Evolutionary conservation across 2,329 filamentous ascomycete species (phyloP).

Genomic region (Penicillium freii): DNA sequence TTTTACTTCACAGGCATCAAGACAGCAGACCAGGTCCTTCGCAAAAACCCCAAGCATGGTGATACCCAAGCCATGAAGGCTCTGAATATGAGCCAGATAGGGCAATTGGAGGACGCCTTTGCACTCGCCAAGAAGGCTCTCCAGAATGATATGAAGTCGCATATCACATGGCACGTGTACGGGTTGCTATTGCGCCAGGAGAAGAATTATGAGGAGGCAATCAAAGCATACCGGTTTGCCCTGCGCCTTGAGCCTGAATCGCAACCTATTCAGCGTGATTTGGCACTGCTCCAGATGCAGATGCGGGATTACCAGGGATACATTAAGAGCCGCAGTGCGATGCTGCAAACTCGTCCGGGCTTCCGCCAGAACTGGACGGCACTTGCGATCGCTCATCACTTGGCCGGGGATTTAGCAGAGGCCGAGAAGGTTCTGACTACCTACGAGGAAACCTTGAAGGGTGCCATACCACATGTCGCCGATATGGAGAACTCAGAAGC

Average conservation of each 20-base stretch:
- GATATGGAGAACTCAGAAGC: constrained; percentile 95
- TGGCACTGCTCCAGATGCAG: constrained; percentile 90
- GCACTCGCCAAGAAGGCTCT: constrained; percentile 86
- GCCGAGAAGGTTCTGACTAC: constrained; percentile 89
- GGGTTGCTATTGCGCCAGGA: constrained; percentile 86
- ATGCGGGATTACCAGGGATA: constrained; percentile 96
- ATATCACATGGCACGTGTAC: constrained; percentile 99
- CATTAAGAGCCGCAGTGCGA: constrained; percentile 79
- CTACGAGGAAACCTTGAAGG: constrained; percentile 91
- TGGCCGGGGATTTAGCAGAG: constrained; percentile 78
- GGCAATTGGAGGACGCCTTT: constrained; percentile 92
- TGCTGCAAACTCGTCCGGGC: constrained; percentile 80
- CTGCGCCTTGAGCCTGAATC: constrained; percentile 91
- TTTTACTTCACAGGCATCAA: constrained; percentile 67
- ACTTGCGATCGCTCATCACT: constrained; percentile 88
- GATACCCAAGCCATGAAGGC: constrained; percentile 99
- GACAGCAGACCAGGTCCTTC: constrained; percentile 91
- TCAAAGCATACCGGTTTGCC: constrained; percentile 98
- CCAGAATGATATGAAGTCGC: constrained; percentile 96
- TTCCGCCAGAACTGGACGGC: constrained; percentile 95
- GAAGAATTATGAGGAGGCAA: constrained; percentile 98
- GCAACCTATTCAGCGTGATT: constrained; percentile 86
- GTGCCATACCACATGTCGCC: constrained; percentile 66
- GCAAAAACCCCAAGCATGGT: constrained; percentile 92
- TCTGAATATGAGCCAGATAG: constrained; percentile 88